Conservation (phyloP, 805 yeast species). For the Brettanomyces anomalus region DNA sequence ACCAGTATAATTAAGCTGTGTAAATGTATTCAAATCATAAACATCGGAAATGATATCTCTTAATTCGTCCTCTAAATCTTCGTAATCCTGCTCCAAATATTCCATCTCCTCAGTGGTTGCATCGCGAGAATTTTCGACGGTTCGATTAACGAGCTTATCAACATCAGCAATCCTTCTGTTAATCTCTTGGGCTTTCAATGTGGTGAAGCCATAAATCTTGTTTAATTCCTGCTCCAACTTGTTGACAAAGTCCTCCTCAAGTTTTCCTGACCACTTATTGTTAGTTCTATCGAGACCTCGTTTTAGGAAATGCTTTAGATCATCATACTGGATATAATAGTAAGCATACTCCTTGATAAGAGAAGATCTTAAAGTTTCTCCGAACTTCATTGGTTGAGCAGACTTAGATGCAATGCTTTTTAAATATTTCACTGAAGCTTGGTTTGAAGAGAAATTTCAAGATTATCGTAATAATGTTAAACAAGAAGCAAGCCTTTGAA, state of each 20-base stretch:
- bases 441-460: too few relatives aligned
- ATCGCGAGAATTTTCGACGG: constrained; percentile 35
- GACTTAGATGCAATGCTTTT: too few relatives aligned
- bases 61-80: constrained; percentile 65
- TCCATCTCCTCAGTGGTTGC: constrained; percentile 27
- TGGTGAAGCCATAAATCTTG: constrained; percentile 86
- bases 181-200: constrained; percentile 80
- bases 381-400: constrained; percentile 84
- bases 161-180: constrained; percentile 76
- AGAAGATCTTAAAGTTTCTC: constrained; percentile 84
- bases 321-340: constrained; percentile 89
- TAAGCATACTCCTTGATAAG: constrained; percentile 84
- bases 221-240: constrained; percentile 77
- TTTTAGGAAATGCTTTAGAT: constrained; percentile 73
- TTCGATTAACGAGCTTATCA: constrained; percentile 59
- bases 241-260: constrained; percentile 76
- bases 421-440: too few relatives aligned
- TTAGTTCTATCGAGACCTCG: constrained; percentile 49
- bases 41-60: constrained; percentile 93
- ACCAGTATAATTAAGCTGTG: constrained; percentile 91
- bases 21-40: constrained; percentile 90
- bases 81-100: constrained; percentile 54
- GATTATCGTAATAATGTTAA: too few relatives aligned
- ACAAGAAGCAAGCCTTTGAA: too few relatives aligned
- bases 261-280: constrained; percentile 61